A percentile compares a stretch with the other conserved stretches of the same genome.
Conservation (phyloP, 1,139 yeast genomes). For the Magnusiomyces fungicola region DNA sequence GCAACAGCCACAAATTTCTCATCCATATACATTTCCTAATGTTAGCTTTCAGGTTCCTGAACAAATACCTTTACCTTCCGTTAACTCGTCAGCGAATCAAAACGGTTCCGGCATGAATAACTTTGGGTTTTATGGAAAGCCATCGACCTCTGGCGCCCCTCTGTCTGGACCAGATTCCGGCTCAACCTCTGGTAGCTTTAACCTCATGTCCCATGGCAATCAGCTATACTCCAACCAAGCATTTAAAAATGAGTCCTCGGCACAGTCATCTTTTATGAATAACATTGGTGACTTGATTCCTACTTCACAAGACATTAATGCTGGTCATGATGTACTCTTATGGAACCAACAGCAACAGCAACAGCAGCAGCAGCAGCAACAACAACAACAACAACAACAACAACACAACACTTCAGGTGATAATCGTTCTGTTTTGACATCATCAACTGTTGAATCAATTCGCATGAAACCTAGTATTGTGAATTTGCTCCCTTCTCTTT, state of each 20-base stretch:
- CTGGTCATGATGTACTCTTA: neutral
- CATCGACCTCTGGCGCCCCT: too few relatives aligned
- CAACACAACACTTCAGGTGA: neutral
- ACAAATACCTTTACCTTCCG: neutral
- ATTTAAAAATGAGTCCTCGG: too few relatives aligned
- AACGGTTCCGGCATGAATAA: too few relatives aligned
- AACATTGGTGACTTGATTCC: too few relatives aligned
- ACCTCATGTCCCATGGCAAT: too few relatives aligned
- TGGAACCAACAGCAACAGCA: neutral
- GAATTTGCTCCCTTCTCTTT: slow-evolving; percentile 15
- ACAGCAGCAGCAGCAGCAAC: neutral
- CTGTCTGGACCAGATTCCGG: too few relatives aligned
- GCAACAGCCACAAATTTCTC: neutral
- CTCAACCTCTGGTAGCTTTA: too few relatives aligned
- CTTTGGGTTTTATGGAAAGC: too few relatives aligned
- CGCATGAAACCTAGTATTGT: slow-evolving; percentile 17
- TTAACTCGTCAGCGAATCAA: neutral
- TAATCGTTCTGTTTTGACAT: neutral
- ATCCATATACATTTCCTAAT: too few relatives aligned
- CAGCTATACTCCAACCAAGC: too few relatives aligned
- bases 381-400: neutral
- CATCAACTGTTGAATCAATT: slow-evolving; percentile 10
- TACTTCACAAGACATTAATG: neutral
- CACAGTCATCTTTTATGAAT: too few relatives aligned
- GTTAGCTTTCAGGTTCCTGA: neutral